Conservation (phyloP, 805 yeast genomes). For the Cyberlindnera maclurae region DNA sequence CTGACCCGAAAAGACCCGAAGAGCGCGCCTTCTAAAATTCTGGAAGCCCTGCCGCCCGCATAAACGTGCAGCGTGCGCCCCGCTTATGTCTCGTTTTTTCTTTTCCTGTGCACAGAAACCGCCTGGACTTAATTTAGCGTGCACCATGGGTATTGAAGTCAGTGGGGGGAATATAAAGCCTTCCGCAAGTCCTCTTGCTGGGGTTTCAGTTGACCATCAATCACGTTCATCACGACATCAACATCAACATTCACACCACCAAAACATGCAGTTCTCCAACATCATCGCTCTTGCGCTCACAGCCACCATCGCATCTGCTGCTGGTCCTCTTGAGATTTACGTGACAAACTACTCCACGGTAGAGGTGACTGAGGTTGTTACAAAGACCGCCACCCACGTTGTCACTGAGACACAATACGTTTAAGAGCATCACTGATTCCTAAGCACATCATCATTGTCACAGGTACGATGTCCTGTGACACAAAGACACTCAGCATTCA, state of each 20-base stretch:
- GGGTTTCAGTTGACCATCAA: background rate
- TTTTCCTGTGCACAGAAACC: no score
- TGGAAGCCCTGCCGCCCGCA: no score
- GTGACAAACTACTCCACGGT: constrained; percentile 21
- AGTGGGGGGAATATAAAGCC: background rate
- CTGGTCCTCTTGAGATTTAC: constrained; percentile 23
- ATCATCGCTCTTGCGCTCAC: constrained; percentile 15
- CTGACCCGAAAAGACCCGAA: no score
- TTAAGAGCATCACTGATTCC: background rate
- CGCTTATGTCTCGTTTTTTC: no score
- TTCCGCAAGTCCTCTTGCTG: background rate
- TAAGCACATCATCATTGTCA: no score
- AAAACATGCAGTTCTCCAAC: constrained; percentile 19
- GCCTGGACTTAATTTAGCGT: no score
- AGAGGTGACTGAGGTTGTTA: constrained; percentile 20
- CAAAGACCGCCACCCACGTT: constrained; percentile 19
- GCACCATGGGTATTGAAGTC: background rate
- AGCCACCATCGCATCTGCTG: constrained; percentile 16
- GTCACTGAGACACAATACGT: constrained; percentile 23
- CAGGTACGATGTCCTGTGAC: no score
- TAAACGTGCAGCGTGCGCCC: no score
- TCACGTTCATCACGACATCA: background rate
- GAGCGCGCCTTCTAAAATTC: no score
- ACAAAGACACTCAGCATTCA: no score
- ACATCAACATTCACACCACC: background rate